A percentile compares a stretch with the other conserved stretches of the same genome.
Evolutionary conservation across 164 flowering plant species (phyloP).

Genomic region (Chimonanthus salicifolius): DNA sequence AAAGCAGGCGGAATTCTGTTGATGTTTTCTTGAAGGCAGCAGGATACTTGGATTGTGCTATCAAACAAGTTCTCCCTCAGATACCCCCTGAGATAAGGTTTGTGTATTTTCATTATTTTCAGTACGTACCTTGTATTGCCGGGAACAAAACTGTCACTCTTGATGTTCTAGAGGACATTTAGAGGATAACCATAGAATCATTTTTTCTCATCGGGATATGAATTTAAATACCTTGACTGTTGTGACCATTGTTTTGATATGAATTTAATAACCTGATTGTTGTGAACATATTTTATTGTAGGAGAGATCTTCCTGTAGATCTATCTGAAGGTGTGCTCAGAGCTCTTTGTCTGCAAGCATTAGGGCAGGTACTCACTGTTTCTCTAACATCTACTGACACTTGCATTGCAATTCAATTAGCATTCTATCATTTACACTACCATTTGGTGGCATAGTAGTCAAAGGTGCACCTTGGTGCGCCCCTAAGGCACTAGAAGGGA

Average conservation of each 20-base stretch:
- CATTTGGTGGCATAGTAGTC: not conserved
- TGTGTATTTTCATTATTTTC: constrained; percentile 3
- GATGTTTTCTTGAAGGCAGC: constrained; percentile 87
- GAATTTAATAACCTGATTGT: not conserved
- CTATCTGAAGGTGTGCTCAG: constrained; percentile 75
- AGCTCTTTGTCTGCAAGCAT: constrained; percentile 87
- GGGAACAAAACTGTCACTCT: not conserved
- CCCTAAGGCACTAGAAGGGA: no score
- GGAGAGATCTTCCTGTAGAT: constrained; percentile 87
- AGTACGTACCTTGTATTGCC: not conserved
- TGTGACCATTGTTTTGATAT: not conserved
- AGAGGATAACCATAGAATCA: not conserved
- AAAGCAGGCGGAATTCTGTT: constrained; percentile 67
- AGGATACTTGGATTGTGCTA: constrained; percentile 91
- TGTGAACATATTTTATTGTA: constrained; percentile 14
- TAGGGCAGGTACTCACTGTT: constrained; percentile 68
- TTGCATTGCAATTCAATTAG: not conserved
- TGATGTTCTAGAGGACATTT: not conserved
- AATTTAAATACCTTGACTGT: not conserved
- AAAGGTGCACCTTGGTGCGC: no score
- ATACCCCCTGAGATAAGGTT: constrained; percentile 74
- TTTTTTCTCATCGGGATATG: not conserved
- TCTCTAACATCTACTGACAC: not conserved
- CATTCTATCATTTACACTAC: not conserved
- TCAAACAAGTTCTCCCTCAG: constrained; percentile 74